Evolutionary conservation across 202 grass and related monocot genomes (phyloP).

Genomic region (Schoenoplectus tabernaemontani): DNA sequence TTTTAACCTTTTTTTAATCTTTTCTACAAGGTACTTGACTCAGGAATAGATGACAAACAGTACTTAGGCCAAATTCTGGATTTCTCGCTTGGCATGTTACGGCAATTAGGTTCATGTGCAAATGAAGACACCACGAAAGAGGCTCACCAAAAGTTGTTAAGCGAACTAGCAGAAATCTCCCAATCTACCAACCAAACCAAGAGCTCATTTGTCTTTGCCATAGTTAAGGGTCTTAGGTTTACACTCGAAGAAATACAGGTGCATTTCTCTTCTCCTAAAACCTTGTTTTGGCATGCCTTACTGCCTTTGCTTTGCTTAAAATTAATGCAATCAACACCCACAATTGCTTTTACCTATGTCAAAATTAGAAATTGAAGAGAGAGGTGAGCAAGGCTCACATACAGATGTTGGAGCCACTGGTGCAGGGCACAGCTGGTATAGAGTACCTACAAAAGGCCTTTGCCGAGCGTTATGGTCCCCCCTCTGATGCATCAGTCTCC

Average conservation of each 20-base stretch:
- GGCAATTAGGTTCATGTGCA: constrained; percentile 55
- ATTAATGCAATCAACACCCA: not conserved
- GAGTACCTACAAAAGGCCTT: constrained; percentile 92
- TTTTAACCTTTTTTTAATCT: not conserved
- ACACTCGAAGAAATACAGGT: constrained; percentile 88
- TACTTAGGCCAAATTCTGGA: constrained; percentile 76
- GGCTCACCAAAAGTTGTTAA: constrained; percentile 58
- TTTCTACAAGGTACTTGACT: constrained; percentile 49
- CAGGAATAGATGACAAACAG: constrained; percentile 41
- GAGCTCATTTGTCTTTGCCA: constrained; percentile 52
- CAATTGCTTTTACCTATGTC: constrained; percentile 4
- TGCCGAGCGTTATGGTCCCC: constrained; percentile 48
- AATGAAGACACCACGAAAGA: constrained; percentile 71
- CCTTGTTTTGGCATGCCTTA: not conserved
- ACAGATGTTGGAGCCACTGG: constrained; percentile 60
- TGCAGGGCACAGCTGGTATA: constrained; percentile 72
- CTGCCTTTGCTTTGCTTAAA: not conserved
- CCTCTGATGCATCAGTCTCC: constrained; percentile 32
- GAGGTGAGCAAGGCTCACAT: constrained; percentile 76
- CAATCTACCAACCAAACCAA: constrained; percentile 29
- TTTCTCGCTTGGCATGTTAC: constrained; percentile 52
- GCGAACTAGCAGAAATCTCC: constrained; percentile 48
- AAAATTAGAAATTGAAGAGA: constrained; percentile 59
- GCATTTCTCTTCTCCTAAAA: not conserved
- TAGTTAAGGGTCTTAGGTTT: constrained; percentile 75